Evolutionary conservation across 2,329 filamentous ascomycete species (phyloP).

Genomic region (Knufia fluminis): DNA sequence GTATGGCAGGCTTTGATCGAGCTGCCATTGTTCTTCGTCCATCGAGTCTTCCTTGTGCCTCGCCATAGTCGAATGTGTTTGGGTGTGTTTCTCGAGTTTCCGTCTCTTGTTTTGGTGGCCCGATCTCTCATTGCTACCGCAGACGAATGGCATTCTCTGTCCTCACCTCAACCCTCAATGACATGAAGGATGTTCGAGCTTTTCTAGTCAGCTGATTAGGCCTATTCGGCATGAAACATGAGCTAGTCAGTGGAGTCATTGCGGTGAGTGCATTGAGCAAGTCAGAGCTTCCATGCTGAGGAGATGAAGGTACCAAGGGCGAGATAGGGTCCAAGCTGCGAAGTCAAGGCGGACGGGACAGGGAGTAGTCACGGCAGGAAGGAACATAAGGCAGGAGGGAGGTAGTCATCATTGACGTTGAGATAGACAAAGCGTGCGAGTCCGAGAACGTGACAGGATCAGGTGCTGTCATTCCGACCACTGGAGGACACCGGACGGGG

Average conservation of each 20-base stretch:
- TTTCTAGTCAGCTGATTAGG: neutral
- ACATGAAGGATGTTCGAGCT: neutral
- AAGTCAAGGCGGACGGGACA: neutral
- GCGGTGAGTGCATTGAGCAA: slow-evolving; percentile 1
- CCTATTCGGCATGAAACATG: neutral
- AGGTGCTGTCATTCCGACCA: slow-evolving; percentile 11
- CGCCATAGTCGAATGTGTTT: slow-evolving; percentile 14
- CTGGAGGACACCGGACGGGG: neutral
- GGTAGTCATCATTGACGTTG: slow-evolving; percentile 11
- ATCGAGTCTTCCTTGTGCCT: slow-evolving; percentile 1
- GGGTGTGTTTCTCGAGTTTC: slow-evolving; percentile 12
- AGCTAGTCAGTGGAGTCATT: slow-evolving; percentile 8
- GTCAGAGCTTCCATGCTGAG: neutral
- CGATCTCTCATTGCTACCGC: slow-evolving; percentile 9
- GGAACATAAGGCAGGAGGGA: neutral
- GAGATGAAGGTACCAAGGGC: neutral
- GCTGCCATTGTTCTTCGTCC: neutral
- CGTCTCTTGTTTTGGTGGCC: slow-evolving; percentile 16
- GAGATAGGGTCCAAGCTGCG: neutral
- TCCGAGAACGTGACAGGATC: neutral
- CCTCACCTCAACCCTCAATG: neutral
- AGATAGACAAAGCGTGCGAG: slow-evolving; percentile 6
- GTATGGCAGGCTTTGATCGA: neutral
- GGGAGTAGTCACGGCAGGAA: neutral
- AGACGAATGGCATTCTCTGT: slow-evolving; percentile 21